phyloP scores from a whole-genome alignment of 23 red algal genomes.

The Gracilaria vermiculophylla region DNA sequence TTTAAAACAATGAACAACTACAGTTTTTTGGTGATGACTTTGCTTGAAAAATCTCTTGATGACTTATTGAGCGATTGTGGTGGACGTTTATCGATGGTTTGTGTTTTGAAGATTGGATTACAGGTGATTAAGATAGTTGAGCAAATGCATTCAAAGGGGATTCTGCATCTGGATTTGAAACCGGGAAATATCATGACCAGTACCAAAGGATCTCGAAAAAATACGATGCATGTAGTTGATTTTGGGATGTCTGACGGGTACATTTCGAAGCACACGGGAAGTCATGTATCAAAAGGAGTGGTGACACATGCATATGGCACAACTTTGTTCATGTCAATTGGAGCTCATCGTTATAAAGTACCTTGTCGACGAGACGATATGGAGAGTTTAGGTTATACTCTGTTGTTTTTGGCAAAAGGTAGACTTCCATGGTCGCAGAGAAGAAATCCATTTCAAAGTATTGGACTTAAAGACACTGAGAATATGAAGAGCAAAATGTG shows the following conservation, averaged over 20 bases:
- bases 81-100: neutral
- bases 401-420: neutral
- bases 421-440: neutral
- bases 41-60: neutral
- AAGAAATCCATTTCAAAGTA: too few species aligned
- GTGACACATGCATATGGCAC: neutral
- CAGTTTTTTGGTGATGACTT: neutral
- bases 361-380: neutral
- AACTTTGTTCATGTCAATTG: neutral
- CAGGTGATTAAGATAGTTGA: neutral
- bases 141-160: neutral
- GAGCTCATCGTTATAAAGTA: neutral
- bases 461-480: too few species aligned
- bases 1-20: neutral
- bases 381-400: neutral
- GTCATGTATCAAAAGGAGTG: neutral
- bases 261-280: neutral
- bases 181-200: neutral
- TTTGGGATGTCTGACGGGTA: neutral
- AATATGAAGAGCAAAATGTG: too few species aligned
- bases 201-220: neutral
- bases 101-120: neutral
- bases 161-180: constrained; percentile 2
- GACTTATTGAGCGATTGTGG: neutral
- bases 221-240: neutral